A percentile compares a stretch with the other conserved stretches of the same genome.
These are phyloP conservation scores for Pythium sp. DNA, from an alignment of 352 stramenopile species.

Conservation along the genomic window DNA sequence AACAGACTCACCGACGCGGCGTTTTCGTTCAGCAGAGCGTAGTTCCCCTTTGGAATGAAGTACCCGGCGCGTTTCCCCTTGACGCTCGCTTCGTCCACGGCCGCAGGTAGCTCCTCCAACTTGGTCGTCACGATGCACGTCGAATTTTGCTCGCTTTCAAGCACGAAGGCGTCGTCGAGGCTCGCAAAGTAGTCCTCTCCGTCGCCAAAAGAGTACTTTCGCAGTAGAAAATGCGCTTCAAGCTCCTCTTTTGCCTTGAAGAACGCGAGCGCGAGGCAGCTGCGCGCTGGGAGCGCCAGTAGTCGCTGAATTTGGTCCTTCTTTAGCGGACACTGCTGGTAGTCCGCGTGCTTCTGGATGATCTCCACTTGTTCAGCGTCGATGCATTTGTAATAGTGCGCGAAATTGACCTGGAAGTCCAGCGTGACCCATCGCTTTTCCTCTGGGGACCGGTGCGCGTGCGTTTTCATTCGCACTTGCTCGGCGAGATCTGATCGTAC, in stretches of 20 bases:
- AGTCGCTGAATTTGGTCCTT: slow-evolving; percentile 50
- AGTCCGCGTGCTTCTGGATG: slow-evolving; percentile 52
- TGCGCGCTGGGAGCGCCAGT: slow-evolving; percentile 52
- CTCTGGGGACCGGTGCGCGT: slow-evolving; percentile 38
- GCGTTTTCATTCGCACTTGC: slow-evolving; percentile 45
- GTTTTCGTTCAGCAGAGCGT: slow-evolving; percentile 36
- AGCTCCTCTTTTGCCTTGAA: slow-evolving; percentile 59
- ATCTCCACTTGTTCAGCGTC: slow-evolving; percentile 51
- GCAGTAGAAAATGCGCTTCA: slow-evolving; percentile 49
- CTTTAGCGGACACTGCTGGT: slow-evolving; percentile 39
- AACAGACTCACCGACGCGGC: slow-evolving; percentile 30
- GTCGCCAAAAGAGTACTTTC: slow-evolving; percentile 72
- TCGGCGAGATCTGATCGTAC: slow-evolving; percentile 25
- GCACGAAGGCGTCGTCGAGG: slow-evolving; percentile 39
- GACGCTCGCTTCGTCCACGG: slow-evolving; percentile 25
- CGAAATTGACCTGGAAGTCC: slow-evolving; percentile 60
- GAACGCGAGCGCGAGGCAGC: slow-evolving; percentile 71
- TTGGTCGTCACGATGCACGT: slow-evolving; percentile 17
- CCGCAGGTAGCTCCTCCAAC: slow-evolving; percentile 35
- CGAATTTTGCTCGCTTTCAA: background rate
- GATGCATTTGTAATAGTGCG: slow-evolving; percentile 69
- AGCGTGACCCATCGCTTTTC: slow-evolving; percentile 70
- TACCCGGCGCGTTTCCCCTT: slow-evolving; percentile 15
- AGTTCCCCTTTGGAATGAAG: slow-evolving; percentile 21
- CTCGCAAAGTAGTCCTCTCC: slow-evolving; percentile 58